phyloP scores from a whole-genome alignment of 768 basidiomycete species.

The Tephrocybe sp. region DNA sequence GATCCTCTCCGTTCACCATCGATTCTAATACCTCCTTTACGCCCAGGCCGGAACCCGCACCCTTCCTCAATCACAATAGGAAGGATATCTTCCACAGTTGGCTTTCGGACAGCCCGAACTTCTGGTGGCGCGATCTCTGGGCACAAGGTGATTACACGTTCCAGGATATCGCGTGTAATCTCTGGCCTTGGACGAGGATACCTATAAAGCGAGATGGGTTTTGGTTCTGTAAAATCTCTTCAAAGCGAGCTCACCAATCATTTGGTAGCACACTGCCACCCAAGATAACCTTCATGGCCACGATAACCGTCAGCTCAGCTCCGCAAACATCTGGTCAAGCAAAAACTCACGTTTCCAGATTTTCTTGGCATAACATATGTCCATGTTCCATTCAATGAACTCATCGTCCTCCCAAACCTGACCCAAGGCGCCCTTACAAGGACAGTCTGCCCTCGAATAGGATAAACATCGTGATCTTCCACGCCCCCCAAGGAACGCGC shows the following conservation, averaged over 20 bases:
- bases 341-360: slow-evolving; percentile 41
- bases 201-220: slow-evolving; percentile 29
- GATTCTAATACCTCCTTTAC: slow-evolving; percentile 57
- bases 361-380: slow-evolving; percentile 61
- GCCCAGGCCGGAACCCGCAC: slow-evolving; percentile 51
- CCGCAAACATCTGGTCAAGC: not conserved
- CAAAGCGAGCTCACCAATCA: slow-evolving; percentile 47
- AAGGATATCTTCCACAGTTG: slow-evolving; percentile 47
- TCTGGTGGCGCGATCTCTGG: slow-evolving; percentile 50
- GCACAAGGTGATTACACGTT: slow-evolving; percentile 42
- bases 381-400: slow-evolving; percentile 37
- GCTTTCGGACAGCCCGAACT: slow-evolving; percentile 34
- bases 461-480: slow-evolving; percentile 66
- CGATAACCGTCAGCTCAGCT: not conserved
- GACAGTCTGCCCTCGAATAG: slow-evolving; percentile 79
- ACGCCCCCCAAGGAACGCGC: slow-evolving; percentile 71
- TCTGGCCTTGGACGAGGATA: slow-evolving; percentile 57
- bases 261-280: slow-evolving; percentile 56
- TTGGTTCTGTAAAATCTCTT: not conserved
- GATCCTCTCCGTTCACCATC: slow-evolving; percentile 35
- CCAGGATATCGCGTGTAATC: slow-evolving; percentile 54
- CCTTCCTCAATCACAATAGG: slow-evolving; percentile 50
- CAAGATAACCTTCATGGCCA: slow-evolving; percentile 38
- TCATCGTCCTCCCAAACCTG: slow-evolving; percentile 46
- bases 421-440: slow-evolving; percentile 64